A percentile compares a stretch with the other conserved stretches of the same genome.
phyloP scores from a whole-genome alignment of 352 stramenopile genomes.

The Globisporangium perplexum region DNA sequence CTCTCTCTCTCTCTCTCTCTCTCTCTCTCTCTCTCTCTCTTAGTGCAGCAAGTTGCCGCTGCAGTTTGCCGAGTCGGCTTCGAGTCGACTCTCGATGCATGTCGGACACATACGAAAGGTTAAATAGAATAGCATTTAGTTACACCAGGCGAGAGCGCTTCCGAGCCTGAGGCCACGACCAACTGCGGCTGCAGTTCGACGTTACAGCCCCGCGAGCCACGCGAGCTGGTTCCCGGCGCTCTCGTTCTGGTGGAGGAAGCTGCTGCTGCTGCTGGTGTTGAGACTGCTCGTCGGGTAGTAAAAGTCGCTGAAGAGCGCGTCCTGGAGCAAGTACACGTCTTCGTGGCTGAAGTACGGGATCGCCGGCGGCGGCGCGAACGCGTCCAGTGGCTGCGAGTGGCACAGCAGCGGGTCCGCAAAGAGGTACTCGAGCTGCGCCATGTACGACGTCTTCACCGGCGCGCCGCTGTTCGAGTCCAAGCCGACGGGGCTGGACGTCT shows the following conservation, averaged over 20 bases:
- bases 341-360: constrained; percentile 2
- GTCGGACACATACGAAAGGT: too few species aligned
- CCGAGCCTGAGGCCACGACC: not conserved
- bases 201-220: constrained; percentile 1
- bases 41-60: too few species aligned
- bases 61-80: too few species aligned
- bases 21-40: not conserved
- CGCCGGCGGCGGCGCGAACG: not conserved
- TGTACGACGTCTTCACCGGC: not conserved
- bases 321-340: constrained; percentile 9
- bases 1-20: not conserved
- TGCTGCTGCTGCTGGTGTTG: not conserved
- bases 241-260: not conserved
- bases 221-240: not conserved
- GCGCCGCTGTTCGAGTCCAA: not conserved
- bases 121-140: not conserved
- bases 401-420: constrained; percentile 9
- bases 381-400: not conserved
- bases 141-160: not conserved
- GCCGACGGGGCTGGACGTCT: not conserved
- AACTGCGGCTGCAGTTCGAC: not conserved
- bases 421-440: constrained; percentile 6
- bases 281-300: not conserved
- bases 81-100: too few species aligned
- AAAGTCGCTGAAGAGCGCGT: constrained; percentile 5